Base-by-base conservation (phyloP, 805 yeast species). In the Brettanomyces custersianus region DNA sequence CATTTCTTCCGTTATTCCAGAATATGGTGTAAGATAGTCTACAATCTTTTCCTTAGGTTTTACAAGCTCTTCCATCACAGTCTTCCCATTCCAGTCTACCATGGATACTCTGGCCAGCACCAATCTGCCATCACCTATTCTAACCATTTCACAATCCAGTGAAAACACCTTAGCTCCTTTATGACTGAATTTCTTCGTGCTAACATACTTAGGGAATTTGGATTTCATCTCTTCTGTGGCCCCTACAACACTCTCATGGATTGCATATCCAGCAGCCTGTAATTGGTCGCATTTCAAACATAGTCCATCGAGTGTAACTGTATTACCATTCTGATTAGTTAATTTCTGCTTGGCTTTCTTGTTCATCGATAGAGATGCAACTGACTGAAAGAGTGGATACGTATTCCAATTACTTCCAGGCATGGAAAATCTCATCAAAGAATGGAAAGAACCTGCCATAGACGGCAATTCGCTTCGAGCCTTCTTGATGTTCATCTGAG, bases 71-170 rank as follows among this genome's bases (percentile, higher is more conserved):
- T 88, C 95, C 40, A 80, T 57, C 0, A 90, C 54, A 0, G 79
- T 70, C 4, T 71, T 67, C 13, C 69, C 71, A 34, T 74, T 66
- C 46, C 71, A 74, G 52, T 82, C 77, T 1, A 87, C 70, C 8
- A 92, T 44, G 2, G 95, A 82, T 0, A 84, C 74, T 36, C 96
- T 66, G 0, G 97, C 76, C 28, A 90, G 62, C 1, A 74, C 94
- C n/a, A 25, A 17, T 29, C 69, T 66, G 0, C 86, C 87, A 1
- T 49, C 42, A 0, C 62, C 70, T 0, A 88, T 59, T 39, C 68
- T 60, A 53, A 96, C 86, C 86, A 90, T 92, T 59, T 90, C 98
- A 64, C 98, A 92, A 59, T 90, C 98, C 15, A 92, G 45, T 0
- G 94, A 92, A 60, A 74, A 85, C 0, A 81, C 73, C 38, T 67